These are phyloP conservation scores for Fusarium sambucinum DNA, from an alignment of 2,329 filamentous ascomycete species.

Conservation along the genomic window DNA sequence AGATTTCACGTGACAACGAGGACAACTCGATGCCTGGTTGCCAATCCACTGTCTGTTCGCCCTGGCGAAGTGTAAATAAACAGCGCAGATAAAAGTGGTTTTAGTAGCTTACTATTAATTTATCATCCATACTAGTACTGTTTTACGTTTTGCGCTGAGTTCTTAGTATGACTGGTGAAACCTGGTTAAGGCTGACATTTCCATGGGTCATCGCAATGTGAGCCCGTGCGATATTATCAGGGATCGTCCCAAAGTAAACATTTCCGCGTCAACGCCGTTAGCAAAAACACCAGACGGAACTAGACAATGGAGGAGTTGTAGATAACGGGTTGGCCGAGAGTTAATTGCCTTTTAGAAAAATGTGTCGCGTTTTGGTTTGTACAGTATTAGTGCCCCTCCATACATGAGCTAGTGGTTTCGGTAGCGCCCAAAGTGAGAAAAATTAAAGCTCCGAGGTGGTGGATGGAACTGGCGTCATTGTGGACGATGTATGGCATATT, in stretches of 20 bases:
- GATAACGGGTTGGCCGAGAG: constrained; percentile 16
- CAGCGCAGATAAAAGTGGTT: background rate
- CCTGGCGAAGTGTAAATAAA: background rate
- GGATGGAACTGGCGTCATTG: constrained; percentile 14
- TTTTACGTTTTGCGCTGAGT: constrained; percentile 2
- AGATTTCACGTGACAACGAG: background rate
- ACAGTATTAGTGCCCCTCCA: constrained; percentile 4
- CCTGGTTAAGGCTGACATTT: constrained; percentile 21
- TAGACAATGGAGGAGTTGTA: background rate
- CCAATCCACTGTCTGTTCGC: background rate
- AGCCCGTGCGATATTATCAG: constrained; percentile 11
- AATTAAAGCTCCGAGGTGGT: constrained; percentile 4
- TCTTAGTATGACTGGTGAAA: background rate
- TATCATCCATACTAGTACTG: background rate
- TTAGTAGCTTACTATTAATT: constrained; percentile 1
- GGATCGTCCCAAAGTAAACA: background rate
- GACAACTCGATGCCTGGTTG: background rate
- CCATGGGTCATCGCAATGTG: constrained; percentile 8
- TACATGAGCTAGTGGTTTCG: background rate
- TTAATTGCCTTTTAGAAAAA: constrained; percentile 9
- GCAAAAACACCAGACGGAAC: background rate
- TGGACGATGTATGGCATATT: constrained; percentile 2
- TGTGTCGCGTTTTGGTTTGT: constrained; percentile 4
- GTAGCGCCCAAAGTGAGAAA: background rate
- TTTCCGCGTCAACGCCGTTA: background rate